These are phyloP conservation scores for Harringtonia aguacate DNA, from an alignment of 2,329 filamentous ascomycete species.

Conservation along the genomic window DNA sequence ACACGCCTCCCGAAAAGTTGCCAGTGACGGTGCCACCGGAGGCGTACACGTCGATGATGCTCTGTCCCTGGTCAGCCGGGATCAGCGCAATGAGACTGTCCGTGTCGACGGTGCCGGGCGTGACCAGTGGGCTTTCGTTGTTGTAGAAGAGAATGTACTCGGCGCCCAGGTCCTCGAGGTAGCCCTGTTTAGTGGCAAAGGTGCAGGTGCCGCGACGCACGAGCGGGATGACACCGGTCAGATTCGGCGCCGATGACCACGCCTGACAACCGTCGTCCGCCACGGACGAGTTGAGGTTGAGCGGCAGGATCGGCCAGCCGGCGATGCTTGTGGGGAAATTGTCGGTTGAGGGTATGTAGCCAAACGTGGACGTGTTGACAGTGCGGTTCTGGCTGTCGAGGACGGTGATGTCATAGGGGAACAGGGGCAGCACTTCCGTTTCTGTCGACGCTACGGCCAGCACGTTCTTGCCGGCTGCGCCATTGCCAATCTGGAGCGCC, in stretches of 20 bases:
- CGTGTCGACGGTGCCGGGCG: conserved; percentile 26
- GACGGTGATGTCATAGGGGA: no score
- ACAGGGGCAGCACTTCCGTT: conserved; percentile 28
- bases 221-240: conserved; percentile 47
- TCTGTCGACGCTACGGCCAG: conserved; percentile 40
- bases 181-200: conserved; percentile 41
- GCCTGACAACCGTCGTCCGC: conserved; percentile 42
- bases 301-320: conserved; percentile 37
- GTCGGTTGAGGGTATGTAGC: conserved; percentile 15
- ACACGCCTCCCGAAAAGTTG: background rate
- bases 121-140: conserved; percentile 28
- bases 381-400: conserved; percentile 18
- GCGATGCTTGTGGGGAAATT: conserved; percentile 28
- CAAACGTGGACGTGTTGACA: conserved; percentile 23
- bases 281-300: conserved; percentile 36
- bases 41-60: conserved; percentile 31
- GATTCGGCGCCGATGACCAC: conserved; percentile 39
- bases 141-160: conserved; percentile 54
- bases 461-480: conserved; percentile 34
- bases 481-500: conserved; percentile 39
- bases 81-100: no score
- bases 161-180: conserved; percentile 43
- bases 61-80: conserved; percentile 27
- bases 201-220: conserved; percentile 48
- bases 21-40: conserved; percentile 17